Evolutionary conservation across 768 basidiomycete genomes (phyloP).

Genomic region (Calocybe gangraenosa): DNA sequence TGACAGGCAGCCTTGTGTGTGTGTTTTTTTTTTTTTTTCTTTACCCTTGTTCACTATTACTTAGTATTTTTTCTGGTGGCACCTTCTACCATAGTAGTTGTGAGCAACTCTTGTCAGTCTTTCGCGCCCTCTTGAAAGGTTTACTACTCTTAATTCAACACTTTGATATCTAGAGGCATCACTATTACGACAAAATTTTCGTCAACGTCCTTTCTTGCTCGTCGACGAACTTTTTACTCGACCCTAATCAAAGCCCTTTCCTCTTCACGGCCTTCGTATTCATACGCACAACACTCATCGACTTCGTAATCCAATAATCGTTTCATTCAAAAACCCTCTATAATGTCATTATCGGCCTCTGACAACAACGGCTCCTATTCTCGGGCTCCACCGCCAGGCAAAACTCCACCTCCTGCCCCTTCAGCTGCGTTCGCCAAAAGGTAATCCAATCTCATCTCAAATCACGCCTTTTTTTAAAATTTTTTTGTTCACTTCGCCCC

Average conservation of each 20-base stretch:
- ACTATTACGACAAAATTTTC: constrained; percentile 19
- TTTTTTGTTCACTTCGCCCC: too few relatives aligned
- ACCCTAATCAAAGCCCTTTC: constrained; percentile 24
- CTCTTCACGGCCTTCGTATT: constrained; percentile 22
- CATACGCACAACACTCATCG: constrained; percentile 28
- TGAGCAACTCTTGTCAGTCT: constrained; percentile 41
- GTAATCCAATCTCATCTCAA: constrained; percentile 43
- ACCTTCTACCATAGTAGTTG: constrained; percentile 48
- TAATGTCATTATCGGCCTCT: constrained; percentile 89
- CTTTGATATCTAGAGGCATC: constrained; percentile 18
- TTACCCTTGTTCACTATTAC: constrained; percentile 39
- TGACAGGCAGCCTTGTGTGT: constrained; percentile 26
- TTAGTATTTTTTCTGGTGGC: constrained; percentile 56
- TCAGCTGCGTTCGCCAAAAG: constrained; percentile 89
- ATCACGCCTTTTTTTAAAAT: too few relatives aligned
- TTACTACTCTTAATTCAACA: constrained; percentile 16
- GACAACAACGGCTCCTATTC: constrained; percentile 81
- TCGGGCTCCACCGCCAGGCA: constrained; percentile 74
- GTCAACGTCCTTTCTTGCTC: constrained; percentile 9
- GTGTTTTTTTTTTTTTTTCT: constrained; percentile 21
- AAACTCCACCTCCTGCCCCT: constrained; percentile 87
- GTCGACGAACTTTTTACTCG: constrained; percentile 22
- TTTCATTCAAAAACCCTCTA: constrained; percentile 57
- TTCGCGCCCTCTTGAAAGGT: constrained; percentile 20
- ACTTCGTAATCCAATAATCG: constrained; percentile 82